Conservation (phyloP, 768 basidiomycete species). For the Chalciporus pseudorubinellus region DNA sequence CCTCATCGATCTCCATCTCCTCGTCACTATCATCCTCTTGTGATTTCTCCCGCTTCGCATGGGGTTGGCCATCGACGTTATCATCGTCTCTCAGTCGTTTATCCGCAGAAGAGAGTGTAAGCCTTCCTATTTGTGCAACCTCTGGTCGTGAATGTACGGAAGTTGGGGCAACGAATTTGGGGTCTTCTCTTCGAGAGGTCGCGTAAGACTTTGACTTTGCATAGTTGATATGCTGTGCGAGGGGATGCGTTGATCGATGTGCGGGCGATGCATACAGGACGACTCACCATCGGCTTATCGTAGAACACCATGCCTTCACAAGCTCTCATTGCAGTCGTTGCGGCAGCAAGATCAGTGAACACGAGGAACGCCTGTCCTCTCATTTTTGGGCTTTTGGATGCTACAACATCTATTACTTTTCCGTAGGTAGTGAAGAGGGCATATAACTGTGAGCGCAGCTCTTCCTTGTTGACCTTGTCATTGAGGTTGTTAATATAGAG, state of each 20-base stretch:
- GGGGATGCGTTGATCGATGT: constrained; percentile 11
- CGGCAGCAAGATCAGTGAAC: constrained; percentile 86
- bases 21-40: constrained; percentile 66
- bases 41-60: constrained; percentile 66
- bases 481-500: constrained; percentile 94
- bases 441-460: constrained; percentile 78
- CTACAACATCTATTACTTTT: constrained; percentile 89
- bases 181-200: constrained; percentile 74
- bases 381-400: constrained; percentile 81
- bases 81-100: constrained; percentile 72
- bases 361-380: constrained; percentile 96
- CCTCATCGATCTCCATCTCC: constrained; percentile 94
- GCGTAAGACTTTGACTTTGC: constrained; percentile 89
- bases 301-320: constrained; percentile 93
- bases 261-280: not conserved
- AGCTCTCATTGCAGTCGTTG: constrained; percentile 89
- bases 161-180: constrained; percentile 73
- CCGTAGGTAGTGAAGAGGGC: constrained; percentile 93
- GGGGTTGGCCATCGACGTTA: constrained; percentile 48
- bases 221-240: constrained; percentile 79
- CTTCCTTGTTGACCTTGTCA: constrained; percentile 88
- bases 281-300: constrained; percentile 82
- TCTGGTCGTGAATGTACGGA: constrained; percentile 57
- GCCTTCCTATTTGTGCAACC: constrained; percentile 38
- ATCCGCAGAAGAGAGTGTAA: constrained; percentile 38